These are phyloP conservation scores for Saccharomycopsis schoenii DNA, from an alignment of 805 yeast species.

Conservation along the genomic window DNA sequence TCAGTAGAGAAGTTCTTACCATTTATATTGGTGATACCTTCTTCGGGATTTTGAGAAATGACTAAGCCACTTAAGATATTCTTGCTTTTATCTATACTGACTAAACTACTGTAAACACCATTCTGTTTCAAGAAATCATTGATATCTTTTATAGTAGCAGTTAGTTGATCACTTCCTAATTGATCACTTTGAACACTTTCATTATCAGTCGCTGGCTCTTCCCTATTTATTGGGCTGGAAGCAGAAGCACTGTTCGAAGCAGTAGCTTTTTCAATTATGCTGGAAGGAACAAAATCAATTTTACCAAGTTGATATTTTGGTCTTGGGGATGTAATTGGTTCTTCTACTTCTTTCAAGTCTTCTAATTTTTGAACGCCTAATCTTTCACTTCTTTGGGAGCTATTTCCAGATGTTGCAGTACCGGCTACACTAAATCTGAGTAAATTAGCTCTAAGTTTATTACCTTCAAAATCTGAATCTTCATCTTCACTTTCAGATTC, in stretches of 20 bases:
- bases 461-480: constrained; percentile 11
- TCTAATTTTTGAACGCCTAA: constrained; percentile 4
- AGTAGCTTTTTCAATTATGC: neutral
- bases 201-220: neutral
- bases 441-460: constrained; percentile 9
- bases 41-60: constrained; percentile 1
- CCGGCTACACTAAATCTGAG: constrained; percentile 15
- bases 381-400: constrained; percentile 2
- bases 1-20: constrained; percentile 13
- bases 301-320: constrained; percentile 1
- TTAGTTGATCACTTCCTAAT: constrained; percentile 6
- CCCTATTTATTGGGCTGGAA: neutral
- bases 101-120: constrained; percentile 17
- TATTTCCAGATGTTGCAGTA: constrained; percentile 9
- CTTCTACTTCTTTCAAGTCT: constrained; percentile 12
- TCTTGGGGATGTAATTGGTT: constrained; percentile 1
- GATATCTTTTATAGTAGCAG: constrained; percentile 18
- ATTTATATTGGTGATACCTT: constrained; percentile 3
- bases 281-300: neutral
- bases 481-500: constrained; percentile 7
- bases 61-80: constrained; percentile 16
- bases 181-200: neutral
- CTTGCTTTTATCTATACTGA: constrained; percentile 13
- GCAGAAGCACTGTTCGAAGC: neutral
- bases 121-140: constrained; percentile 15